Evolutionary conservation across 495 filamentous ascomycete genomes (phyloP).

Genomic region (Articulospora tetracladia): DNA sequence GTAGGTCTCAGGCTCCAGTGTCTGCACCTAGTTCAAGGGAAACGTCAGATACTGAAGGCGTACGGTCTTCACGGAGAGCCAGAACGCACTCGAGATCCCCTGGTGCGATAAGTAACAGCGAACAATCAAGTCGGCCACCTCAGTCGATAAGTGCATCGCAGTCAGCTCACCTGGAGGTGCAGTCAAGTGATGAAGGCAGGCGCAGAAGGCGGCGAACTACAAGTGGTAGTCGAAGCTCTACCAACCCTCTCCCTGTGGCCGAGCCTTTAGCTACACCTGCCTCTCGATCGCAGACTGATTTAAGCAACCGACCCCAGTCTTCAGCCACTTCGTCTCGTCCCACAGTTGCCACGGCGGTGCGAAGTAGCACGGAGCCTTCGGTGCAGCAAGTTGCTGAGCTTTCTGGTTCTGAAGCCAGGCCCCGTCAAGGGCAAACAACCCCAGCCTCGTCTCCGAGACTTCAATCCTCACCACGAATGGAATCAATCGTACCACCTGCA

Average conservation of each 20-base stretch:
- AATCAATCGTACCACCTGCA: background rate
- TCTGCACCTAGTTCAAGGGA: constrained; percentile 17
- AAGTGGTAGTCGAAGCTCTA: constrained; percentile 38
- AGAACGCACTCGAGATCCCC: constrained; percentile 38
- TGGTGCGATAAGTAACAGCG: constrained; percentile 13
- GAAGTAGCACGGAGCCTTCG: constrained; percentile 41
- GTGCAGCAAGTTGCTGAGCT: constrained; percentile 9
- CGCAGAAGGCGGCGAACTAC: constrained; percentile 37
- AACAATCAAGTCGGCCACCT: constrained; percentile 37
- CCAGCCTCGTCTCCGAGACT: constrained; percentile 14
- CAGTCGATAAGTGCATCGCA: constrained; percentile 29
- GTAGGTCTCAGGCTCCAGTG: background rate
- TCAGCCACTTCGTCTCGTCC: constrained; percentile 29
- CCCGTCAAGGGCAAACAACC: constrained; percentile 5
- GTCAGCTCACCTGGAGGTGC: constrained; percentile 38
- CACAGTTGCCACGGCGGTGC: constrained; percentile 26
- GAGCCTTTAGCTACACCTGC: constrained; percentile 39
- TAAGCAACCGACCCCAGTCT: constrained; percentile 41
- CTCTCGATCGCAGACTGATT: constrained; percentile 56
- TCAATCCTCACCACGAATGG: constrained; percentile 3
- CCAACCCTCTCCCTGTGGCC: constrained; percentile 33
- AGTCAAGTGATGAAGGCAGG: constrained; percentile 34
- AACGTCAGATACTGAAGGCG: constrained; percentile 10
- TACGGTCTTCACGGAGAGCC: constrained; percentile 6
- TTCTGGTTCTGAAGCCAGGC: constrained; percentile 2